Base-by-base conservation (phyloP, 495 filamentous ascomycete species). In the Lasiosphaeria hispida region DNA sequence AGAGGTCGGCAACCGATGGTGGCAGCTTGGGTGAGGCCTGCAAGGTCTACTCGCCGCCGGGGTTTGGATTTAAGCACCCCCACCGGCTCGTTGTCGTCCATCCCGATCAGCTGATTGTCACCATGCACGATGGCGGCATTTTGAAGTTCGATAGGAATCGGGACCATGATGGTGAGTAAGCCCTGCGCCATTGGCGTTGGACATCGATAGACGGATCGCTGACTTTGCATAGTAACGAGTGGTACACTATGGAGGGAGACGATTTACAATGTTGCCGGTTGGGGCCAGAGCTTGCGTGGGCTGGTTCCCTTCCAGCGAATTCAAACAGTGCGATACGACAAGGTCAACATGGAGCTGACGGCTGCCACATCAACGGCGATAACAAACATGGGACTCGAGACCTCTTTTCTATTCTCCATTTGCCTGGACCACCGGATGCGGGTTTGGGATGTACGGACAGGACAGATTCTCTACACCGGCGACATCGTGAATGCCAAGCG, bases 401-500 rank as follows among this genome's bases (percentile, higher is more conserved):
- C 69, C 0, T 69, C 74, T 3, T 82, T 92, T 64, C 79, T 95
- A 1, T 94, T 95, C 64, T 91, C 91, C 0, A 83, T 94, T 30
- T 93, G 87, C 63, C 69, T 97, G 40, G 89, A 97, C 60, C 92
- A 97, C 64, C 87, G 84, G 2, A 71, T 99, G 64, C 86, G 89
- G 65, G 84, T 90, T 30, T 96, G 92, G 93, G 93, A 93, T 63
- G 75, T 90, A 14, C 73, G 80, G 2, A 87, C 81, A 34, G 91
- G 91, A 51, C 86, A 83, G 66, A 80, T 89, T 44, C 82, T 87
- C 0, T 81, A 86, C 48, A 83, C 85, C 11, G 83, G 81, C 64
- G 92, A 96, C 72, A 78, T 97, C 19, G 66, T 92, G 41, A 81
- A 78, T 53, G 66, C 66, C 15, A 54, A 64, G 18, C 69, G 77